A percentile compares a stretch with the other conserved stretches of the same genome.
Evolutionary conservation across 148 eudicot genomes (phyloP).

Genomic region (Hydrangea macrophylla): DNA sequence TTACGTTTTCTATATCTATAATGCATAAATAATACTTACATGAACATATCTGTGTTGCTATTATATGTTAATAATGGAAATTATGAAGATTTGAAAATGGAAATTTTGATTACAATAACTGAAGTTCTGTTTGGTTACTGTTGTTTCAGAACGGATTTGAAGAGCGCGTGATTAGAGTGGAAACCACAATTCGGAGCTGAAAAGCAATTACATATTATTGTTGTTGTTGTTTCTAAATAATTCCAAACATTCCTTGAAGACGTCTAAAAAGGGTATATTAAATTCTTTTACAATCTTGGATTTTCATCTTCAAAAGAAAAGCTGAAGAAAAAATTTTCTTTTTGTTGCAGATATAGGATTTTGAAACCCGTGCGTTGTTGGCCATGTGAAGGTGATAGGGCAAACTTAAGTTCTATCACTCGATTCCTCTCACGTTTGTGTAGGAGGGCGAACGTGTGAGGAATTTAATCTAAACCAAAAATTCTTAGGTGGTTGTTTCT

Average conservation of each 20-base stretch:
- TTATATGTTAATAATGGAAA: not conserved
- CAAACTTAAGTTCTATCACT: not conserved
- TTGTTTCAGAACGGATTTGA: conserved; percentile 5
- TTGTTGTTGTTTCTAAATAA: not conserved
- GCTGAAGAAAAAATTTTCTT: no score
- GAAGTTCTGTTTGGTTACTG: not conserved
- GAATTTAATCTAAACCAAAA: conserved; percentile 1
- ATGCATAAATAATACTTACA: no score
- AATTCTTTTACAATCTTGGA: not conserved
- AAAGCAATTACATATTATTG: not conserved
- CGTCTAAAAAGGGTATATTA: not conserved
- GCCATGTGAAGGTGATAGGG: not conserved
- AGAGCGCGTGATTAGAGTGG: not conserved
- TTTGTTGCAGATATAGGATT: no score
- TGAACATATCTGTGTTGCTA: no score
- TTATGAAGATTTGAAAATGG: not conserved
- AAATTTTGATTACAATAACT: not conserved
- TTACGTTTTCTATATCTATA: no score
- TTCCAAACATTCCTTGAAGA: not conserved
- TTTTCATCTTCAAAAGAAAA: not conserved
- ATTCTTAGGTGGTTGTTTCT: not conserved
- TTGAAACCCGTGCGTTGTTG: not conserved
- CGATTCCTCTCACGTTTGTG: conserved; percentile 15
- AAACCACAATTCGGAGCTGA: not conserved
- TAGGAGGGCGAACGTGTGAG: conserved; percentile 13